These are phyloP conservation scores for Stipa capillata DNA, from an alignment of 176 grass and related monocot species.

Conservation along the genomic window DNA sequence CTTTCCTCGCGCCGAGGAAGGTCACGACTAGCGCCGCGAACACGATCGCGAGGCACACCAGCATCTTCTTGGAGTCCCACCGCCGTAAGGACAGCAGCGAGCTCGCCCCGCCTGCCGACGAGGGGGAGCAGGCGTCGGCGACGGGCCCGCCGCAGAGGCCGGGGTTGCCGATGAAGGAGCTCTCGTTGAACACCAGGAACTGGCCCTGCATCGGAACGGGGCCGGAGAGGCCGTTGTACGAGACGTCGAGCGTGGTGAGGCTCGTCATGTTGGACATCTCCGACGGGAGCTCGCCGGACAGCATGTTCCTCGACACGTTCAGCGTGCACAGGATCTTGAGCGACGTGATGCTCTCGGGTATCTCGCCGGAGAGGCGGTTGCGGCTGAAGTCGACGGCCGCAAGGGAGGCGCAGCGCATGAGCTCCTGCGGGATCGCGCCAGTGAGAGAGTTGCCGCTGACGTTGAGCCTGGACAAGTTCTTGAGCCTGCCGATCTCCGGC, in stretches of 20 bases:
- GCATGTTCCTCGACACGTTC: conserved; percentile 65
- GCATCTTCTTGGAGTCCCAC: conserved; percentile 23
- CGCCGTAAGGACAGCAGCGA: not conserved
- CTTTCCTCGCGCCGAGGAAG: not conserved
- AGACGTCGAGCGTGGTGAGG: conserved; percentile 78
- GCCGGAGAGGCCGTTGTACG: conserved; percentile 66
- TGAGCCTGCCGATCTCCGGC: conserved; percentile 41
- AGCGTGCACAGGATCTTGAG: conserved; percentile 66
- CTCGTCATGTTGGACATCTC: conserved; percentile 67
- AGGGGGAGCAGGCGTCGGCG: not conserved
- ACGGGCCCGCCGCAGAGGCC: conserved; percentile 36
- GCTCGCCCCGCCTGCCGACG: not conserved
- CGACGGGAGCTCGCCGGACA: conserved; percentile 49
- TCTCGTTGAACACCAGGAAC: conserved; percentile 80
- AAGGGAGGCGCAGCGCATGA: conserved; percentile 45
- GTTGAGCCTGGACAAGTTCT: conserved; percentile 53
- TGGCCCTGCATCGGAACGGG: conserved; percentile 64
- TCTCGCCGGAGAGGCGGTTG: conserved; percentile 51
- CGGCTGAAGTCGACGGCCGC: conserved; percentile 62
- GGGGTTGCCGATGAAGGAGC: conserved; percentile 64
- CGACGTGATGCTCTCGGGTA: conserved; percentile 46
- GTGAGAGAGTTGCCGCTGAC: conserved; percentile 60
- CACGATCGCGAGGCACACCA: conserved; percentile 19
- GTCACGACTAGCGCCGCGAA: not conserved
- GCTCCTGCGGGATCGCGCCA: conserved; percentile 48